These are phyloP conservation scores for Apiospora koreana DNA, from an alignment of 2,329 filamentous ascomycete species.

Conservation along the genomic window DNA sequence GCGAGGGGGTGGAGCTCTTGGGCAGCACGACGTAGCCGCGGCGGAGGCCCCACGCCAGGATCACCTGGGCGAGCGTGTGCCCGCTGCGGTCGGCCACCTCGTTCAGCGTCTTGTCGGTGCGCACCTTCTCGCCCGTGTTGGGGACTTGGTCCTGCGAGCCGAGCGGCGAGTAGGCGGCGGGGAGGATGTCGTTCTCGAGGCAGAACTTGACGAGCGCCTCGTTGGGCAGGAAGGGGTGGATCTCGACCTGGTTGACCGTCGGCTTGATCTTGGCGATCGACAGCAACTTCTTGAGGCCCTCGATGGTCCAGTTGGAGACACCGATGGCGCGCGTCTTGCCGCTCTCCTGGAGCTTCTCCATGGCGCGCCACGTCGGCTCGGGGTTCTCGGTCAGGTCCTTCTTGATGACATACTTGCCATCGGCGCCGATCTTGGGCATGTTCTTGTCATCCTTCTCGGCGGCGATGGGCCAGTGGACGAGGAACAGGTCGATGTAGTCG, in stretches of 20 bases:
- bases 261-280: constrained; percentile 40
- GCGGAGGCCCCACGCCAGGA: constrained; percentile 66
- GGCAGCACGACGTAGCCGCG: constrained; percentile 69
- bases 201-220: constrained; percentile 54
- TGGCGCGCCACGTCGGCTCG: constrained; percentile 61
- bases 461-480: constrained; percentile 56
- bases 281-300: constrained; percentile 40
- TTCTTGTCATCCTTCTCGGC: constrained; percentile 45
- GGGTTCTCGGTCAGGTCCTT: constrained; percentile 67
- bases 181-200: constrained; percentile 50
- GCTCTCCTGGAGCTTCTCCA: constrained; percentile 47
- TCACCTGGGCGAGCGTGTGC: constrained; percentile 60
- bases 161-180: constrained; percentile 52
- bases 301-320: constrained; percentile 47
- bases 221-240: constrained; percentile 49
- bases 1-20: constrained; percentile 67
- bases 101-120: constrained; percentile 59
- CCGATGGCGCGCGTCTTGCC: constrained; percentile 41
- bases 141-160: constrained; percentile 71
- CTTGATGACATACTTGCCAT: constrained; percentile 51
- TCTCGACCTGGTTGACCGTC: constrained; percentile 47
- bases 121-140: constrained; percentile 66
- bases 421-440: constrained; percentile 46
- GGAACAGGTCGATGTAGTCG: constrained; percentile 59
- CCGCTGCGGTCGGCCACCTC: constrained; percentile 58